Evolutionary conservation across 345 rosid species (phyloP), one percentile per base, ranked within the genome.

Genomic region (Fremontodendron californicum): DNA sequence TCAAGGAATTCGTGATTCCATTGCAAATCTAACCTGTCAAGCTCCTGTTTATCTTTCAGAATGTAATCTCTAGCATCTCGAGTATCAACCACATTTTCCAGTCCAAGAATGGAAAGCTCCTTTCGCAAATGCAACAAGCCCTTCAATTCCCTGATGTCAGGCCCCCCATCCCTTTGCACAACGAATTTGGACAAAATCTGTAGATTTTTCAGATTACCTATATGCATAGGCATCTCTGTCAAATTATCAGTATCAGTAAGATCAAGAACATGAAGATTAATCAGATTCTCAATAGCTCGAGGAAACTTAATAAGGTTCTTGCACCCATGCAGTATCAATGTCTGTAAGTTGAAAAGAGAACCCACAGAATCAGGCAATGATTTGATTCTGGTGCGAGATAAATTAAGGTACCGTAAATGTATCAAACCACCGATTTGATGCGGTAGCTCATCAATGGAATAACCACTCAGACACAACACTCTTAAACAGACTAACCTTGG

Each of bases 291-390:
- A 6, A 78, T 51, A 11, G 54, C 52, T 73, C 23, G 39, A 35
- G 81, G 81, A 51, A 75, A 21, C 39, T 19, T 62, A 19, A 25
- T 13, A 57, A 70, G 63, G n/a, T 31, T 1, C 35, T 39, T 46
- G 35, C 81, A 71, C 18, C 71, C 73, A 60, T 37, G 12, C 55
- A 78, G 58, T 49, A 61, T 62, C 70, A 78, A 63, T 23, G 65
- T 49, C 40, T 78, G 73, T 25, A 78, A 63, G 55, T 72, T 72
- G 72, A 35, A 62, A 18, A 78, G 77, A 25, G 63, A 73, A 72
- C 77, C 33, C 18, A 69, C 18, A 13, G 82, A 80, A 16, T 75
- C 79, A 18, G 82, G 82, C 57, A 80, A 69, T 35, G 25, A 45
- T 75, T 71, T 54, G 11, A 80, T 75, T 9, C 21, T 15, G 5